A percentile compares a stretch with the other conserved stretches of the same genome.
Evolutionary conservation across 2,329 filamentous ascomycete species (phyloP).

Genomic region (Ophiostoma novo-ulmi): DNA sequence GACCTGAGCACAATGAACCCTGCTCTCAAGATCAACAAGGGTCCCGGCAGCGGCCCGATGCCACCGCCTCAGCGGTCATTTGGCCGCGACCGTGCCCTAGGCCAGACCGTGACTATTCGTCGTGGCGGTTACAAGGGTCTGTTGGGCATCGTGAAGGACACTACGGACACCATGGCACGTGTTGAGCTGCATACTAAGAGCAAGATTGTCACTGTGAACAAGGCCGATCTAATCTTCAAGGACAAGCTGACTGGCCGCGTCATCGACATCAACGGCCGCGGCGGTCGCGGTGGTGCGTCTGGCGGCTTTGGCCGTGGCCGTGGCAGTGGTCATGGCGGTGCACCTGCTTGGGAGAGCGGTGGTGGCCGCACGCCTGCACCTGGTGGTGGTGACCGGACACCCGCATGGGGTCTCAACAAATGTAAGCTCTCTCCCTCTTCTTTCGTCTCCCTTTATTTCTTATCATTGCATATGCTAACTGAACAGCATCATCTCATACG

Average conservation of each 20-base stretch:
- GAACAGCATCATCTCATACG: slow-evolving; percentile 52
- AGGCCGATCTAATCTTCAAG: slow-evolving; percentile 76
- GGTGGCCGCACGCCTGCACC: slow-evolving; percentile 65
- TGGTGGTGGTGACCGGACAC: slow-evolving; percentile 60
- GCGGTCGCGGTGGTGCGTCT: slow-evolving; percentile 36
- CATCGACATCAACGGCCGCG: slow-evolving; percentile 60
- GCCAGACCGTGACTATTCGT: slow-evolving; percentile 84
- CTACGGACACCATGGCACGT: slow-evolving; percentile 77
- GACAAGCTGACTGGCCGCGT: slow-evolving; percentile 74
- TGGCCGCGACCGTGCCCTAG: slow-evolving; percentile 75
- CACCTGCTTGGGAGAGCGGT: slow-evolving; percentile 56
- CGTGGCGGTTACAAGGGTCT: slow-evolving; percentile 89
- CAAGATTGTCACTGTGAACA: slow-evolving; percentile 81
- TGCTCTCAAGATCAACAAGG: slow-evolving; percentile 67
- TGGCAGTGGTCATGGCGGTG: slow-evolving; percentile 29
- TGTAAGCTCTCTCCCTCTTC: slow-evolving; percentile 47
- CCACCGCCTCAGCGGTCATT: slow-evolving; percentile 69
- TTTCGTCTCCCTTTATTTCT: background rate
- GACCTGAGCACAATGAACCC: slow-evolving; percentile 92
- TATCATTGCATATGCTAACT: slow-evolving; percentile 25
- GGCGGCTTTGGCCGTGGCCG: slow-evolving; percentile 29
- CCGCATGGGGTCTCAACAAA: slow-evolving; percentile 63
- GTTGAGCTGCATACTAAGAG: slow-evolving; percentile 93
- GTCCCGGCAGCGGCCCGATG: slow-evolving; percentile 47
- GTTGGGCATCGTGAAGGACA: slow-evolving; percentile 91